These are phyloP conservation scores for Eucalyptus melliodora DNA, from an alignment of 345 rosid genomes.

Conservation along the genomic window DNA sequence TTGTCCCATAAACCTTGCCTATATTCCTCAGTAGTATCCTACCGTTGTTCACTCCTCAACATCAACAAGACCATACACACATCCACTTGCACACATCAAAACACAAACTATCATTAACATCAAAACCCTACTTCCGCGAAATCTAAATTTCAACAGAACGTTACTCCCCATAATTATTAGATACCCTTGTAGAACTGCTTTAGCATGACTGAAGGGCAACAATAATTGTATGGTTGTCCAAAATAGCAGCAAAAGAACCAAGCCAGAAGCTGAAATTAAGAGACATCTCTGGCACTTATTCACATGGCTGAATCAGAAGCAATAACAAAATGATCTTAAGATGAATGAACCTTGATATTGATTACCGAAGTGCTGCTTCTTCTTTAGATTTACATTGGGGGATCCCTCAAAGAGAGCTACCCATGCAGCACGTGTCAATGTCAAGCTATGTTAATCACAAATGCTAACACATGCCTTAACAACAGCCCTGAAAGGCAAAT, in stretches of 20 bases:
- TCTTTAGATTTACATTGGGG: not conserved
- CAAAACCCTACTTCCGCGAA: not conserved
- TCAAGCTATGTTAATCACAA: not conserved
- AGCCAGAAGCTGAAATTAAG: not conserved
- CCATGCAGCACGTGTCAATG: not conserved
- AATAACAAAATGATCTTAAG: not conserved
- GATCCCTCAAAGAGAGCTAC: not conserved
- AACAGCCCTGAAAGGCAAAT: not conserved
- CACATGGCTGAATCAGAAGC: not conserved
- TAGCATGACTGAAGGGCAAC: not conserved
- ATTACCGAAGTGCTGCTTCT: not conserved
- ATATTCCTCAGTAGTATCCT: not conserved
- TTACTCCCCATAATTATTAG: not conserved
- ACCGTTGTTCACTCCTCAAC: not conserved
- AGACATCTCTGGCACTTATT: not conserved
- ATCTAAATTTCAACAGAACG: not conserved
- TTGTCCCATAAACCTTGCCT: not conserved
- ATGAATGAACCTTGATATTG: not conserved
- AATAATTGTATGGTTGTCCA: not conserved
- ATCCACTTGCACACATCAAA: not conserved
- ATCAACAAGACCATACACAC: not conserved
- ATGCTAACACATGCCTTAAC: not conserved
- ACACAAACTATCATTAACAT: not conserved
- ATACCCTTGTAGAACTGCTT: not conserved
- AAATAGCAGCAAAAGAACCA: not conserved